A percentile compares a stretch with the other conserved stretches of the same genome.
phyloP scores from a whole-genome alignment of 2,329 filamentous ascomycete genomes.

The Lachnellula willkommii region DNA sequence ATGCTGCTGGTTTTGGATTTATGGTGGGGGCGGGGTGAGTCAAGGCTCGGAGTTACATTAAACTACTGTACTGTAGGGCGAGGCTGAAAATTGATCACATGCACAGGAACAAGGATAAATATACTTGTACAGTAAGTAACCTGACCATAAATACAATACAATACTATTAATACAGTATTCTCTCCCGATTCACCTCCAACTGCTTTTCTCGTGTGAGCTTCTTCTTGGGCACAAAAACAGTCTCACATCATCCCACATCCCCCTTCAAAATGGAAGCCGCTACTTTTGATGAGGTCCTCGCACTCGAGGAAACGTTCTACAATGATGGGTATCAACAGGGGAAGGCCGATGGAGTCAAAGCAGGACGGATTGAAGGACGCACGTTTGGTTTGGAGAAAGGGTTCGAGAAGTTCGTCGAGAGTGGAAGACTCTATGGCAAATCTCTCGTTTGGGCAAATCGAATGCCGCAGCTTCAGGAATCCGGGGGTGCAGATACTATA shows the following conservation, averaged over 20 bases:
- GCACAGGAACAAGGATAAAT: too few species aligned
- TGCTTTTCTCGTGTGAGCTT: background rate
- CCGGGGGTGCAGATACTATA: background rate
- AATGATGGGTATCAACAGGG: conserved; percentile 74
- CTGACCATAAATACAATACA: too few species aligned
- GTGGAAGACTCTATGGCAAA: conserved; percentile 72
- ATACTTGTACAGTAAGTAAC: too few species aligned
- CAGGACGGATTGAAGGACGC: conserved; percentile 82
- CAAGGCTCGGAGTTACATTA: too few species aligned
- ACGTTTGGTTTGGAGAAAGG: conserved; percentile 88
- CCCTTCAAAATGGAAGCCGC: conserved; percentile 19
- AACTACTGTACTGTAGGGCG: too few species aligned
- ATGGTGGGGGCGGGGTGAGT: background rate
- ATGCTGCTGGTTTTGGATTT: background rate
- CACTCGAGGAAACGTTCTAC: conserved; percentile 68
- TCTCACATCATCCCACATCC: background rate
- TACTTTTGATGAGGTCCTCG: conserved; percentile 42
- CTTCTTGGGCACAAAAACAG: background rate
- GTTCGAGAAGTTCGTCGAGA: conserved; percentile 83
- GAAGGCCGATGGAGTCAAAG: conserved; percentile 64
- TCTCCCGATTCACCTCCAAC: background rate
- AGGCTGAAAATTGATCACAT: background rate
- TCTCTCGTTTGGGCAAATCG: conserved; percentile 80
- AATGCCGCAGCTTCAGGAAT: conserved; percentile 36
- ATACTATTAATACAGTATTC: too few species aligned